phyloP scores from a whole-genome alignment of 1,139 yeast genomes.

The Yamadazyma sp. region DNA sequence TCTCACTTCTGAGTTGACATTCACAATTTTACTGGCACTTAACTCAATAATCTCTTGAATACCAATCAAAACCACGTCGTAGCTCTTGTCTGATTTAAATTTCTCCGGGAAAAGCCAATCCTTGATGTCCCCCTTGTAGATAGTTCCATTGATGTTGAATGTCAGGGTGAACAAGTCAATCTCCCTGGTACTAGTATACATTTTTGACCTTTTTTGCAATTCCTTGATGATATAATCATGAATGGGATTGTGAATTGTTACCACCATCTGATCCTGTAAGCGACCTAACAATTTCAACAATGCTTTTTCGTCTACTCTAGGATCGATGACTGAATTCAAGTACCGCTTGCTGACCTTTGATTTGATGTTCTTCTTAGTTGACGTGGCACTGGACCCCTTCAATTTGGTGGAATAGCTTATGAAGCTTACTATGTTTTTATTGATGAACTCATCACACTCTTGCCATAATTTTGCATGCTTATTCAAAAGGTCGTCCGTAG shows the following conservation, averaged over 20 bases:
- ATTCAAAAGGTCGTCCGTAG: constrained; percentile 41
- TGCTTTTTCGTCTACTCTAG: constrained; percentile 43
- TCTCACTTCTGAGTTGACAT: constrained; percentile 71
- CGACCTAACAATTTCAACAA: constrained; percentile 52
- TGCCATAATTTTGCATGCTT: constrained; percentile 63
- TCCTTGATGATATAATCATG: constrained; percentile 66
- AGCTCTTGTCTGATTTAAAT: constrained; percentile 12
- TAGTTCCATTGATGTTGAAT: constrained; percentile 67
- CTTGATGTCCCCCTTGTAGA: constrained; percentile 50
- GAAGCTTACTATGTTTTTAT: constrained; percentile 43
- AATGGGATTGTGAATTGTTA: constrained; percentile 63
- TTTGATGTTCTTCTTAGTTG: constrained; percentile 38
- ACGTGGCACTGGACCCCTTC: constrained; percentile 31
- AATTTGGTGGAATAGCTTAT: constrained; percentile 32
- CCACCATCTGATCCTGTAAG: constrained; percentile 44
- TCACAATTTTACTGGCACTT: constrained; percentile 85
- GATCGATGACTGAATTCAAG: constrained; percentile 40
- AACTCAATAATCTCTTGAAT: constrained; percentile 91
- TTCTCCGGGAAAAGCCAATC: constrained; percentile 57
- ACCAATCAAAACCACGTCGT: constrained; percentile 81
- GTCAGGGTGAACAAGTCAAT: constrained; percentile 63
- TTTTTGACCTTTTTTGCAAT: constrained; percentile 45
- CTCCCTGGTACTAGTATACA: constrained; percentile 52
- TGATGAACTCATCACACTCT: constrained; percentile 53
- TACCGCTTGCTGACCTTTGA: constrained; percentile 50